Base-by-base conservation (phyloP, 2,329 filamentous ascomycete species). In the Phaeomoniella chlamydospora region DNA sequence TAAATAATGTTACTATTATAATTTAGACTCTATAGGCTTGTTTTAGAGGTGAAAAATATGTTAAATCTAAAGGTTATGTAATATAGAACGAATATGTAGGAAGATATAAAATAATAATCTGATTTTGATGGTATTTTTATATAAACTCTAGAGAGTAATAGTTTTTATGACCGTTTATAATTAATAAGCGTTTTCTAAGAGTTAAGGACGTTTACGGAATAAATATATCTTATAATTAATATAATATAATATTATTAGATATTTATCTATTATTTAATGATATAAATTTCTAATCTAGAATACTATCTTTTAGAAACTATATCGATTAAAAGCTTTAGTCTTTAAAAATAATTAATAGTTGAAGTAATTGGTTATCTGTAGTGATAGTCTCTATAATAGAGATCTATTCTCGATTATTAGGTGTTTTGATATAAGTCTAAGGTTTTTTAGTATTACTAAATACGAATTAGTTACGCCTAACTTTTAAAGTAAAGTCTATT, bases 1-100 rank as follows among this genome's bases (percentile, higher is more conserved):
- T n/a, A 14, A 32, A 32, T 9, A 10, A 9, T 9, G 14, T 17
- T 32, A 32, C 10, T 32, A 6, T 6, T 14, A 13, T 13, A 6
- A 32, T 6, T 10, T 13, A 10, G 15, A 10, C 14, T 17, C 14
- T 34, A 3, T 32, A 40, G 11, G 31, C 34, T 15, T 31, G 38
- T 36, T 44, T 42, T 10, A 41, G 14, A 12, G 31, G 38, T 29
- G 38, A 44, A 38, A 44, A 44, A 30, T 16, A 37, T 6, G 42
- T 26, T 26, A 44, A 34, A 41, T 47, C 39, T 15, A 49, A 39
- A 26, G 42, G 43, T 36, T 47, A 29, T 9, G 43, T 36, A 14
- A 47, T 29, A 34, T 49, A 34, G 6, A 40, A 58, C 48, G 38
- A 32, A 44, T 49, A 37, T n/a, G 37, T 35, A 16, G 41, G 38